Evolutionary conservation across 495 filamentous ascomycete species (phyloP).

Genomic region (Immersiella caudata): DNA sequence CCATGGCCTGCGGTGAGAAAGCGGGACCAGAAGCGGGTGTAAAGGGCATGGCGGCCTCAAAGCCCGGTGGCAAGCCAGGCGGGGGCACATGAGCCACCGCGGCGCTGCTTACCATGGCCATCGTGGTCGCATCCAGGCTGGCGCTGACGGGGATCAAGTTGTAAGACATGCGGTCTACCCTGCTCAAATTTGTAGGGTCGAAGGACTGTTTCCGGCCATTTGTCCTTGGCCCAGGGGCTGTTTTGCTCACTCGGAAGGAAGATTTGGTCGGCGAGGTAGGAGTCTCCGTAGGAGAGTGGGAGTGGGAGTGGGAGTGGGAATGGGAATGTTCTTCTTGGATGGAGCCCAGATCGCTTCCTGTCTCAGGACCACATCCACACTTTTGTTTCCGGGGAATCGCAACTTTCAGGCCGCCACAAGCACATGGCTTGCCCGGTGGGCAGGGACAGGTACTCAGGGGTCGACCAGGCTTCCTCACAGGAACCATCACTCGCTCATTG

Average conservation of each 20-base stretch:
- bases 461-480: constrained; percentile 78
- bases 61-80: neutral
- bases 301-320: constrained; percentile 13
- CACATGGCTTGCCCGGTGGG: constrained; percentile 58
- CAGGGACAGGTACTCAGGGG: constrained; percentile 79
- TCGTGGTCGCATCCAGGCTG: constrained; percentile 24
- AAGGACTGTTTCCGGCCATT: constrained; percentile 49
- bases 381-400: constrained; percentile 56
- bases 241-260: constrained; percentile 49
- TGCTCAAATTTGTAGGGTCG: constrained; percentile 45
- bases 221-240: constrained; percentile 29
- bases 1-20: constrained; percentile 10
- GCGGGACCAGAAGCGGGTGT: constrained; percentile 12
- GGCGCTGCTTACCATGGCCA: constrained; percentile 15
- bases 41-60: constrained; percentile 8
- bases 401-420: constrained; percentile 53
- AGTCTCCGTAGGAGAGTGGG: constrained; percentile 32
- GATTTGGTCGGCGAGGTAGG: constrained; percentile 40
- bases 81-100: constrained; percentile 9
- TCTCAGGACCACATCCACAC: constrained; percentile 46
- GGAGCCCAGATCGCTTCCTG: neutral
- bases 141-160: constrained; percentile 37
- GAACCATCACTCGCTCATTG: constrained; percentile 71
- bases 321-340: constrained; percentile 14
- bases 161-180: constrained; percentile 49